These are phyloP conservation scores for Geoglossum cookeanum DNA, from an alignment of 2,329 filamentous ascomycete genomes.

Conservation along the genomic window DNA sequence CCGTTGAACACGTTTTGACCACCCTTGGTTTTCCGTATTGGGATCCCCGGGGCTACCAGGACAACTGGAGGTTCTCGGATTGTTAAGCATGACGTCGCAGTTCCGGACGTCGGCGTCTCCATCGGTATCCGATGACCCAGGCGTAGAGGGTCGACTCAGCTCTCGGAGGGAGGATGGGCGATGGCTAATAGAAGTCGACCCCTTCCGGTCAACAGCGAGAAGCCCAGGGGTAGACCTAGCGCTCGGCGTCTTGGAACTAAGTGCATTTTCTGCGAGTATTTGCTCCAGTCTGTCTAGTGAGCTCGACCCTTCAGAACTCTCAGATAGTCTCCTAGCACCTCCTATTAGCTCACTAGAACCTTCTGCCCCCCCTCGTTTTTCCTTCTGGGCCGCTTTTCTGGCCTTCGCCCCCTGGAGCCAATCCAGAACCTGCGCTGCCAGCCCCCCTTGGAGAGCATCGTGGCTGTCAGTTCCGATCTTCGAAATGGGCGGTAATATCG, in stretches of 20 bases:
- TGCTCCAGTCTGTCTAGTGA: slow-evolving; percentile 65
- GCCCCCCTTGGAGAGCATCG: slow-evolving; percentile 9
- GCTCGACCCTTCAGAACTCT: slow-evolving; percentile 46
- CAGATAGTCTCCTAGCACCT: slow-evolving; percentile 25
- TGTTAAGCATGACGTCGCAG: slow-evolving; percentile 73
- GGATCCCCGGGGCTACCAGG: slow-evolving; percentile 31
- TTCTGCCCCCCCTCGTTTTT: slow-evolving; percentile 37
- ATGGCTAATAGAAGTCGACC: neutral
- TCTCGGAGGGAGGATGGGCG: neutral
- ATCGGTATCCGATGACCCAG: slow-evolving; percentile 63
- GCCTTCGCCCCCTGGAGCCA: slow-evolving; percentile 70
- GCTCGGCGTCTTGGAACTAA: neutral
- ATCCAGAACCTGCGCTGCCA: slow-evolving; percentile 56
- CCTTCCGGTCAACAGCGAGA: neutral
- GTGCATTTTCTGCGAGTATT: slow-evolving; percentile 33
- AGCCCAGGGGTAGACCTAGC: neutral
- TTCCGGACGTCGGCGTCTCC: slow-evolving; percentile 66
- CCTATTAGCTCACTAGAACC: slow-evolving; percentile 31
- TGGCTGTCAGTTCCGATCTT: slow-evolving; percentile 8
- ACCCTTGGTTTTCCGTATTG: slow-evolving; percentile 17
- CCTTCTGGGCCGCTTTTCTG: slow-evolving; percentile 32
- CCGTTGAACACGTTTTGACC: slow-evolving; percentile 35
- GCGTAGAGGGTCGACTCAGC: slow-evolving; percentile 4
- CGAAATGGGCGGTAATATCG: slow-evolving; percentile 6
- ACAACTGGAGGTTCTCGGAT: slow-evolving; percentile 73